Conservation (phyloP, 2,329 filamentous ascomycete species). For the Parastagonospora avenae region DNA sequence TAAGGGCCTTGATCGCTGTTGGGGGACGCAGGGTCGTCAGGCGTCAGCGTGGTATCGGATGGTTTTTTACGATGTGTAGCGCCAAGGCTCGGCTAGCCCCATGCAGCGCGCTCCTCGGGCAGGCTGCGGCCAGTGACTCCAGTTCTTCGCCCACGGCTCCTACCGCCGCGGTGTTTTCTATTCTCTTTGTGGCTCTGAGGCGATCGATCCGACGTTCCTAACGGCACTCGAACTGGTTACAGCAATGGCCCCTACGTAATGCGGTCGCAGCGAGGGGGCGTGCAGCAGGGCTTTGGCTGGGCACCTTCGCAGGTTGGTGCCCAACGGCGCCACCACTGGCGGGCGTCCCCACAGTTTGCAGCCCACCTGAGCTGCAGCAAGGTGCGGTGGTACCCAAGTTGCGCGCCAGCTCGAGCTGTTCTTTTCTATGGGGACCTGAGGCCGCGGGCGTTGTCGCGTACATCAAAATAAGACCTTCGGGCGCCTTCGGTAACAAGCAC, state of each 20-base stretch:
- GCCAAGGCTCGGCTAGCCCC: not conserved
- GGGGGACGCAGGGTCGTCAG: conserved; percentile 8
- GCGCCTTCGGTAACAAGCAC: conserved; percentile 23
- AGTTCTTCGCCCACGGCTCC: not conserved
- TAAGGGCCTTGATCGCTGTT: conserved; percentile 8
- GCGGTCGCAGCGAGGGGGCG: conserved; percentile 7
- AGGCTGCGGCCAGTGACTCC: not conserved
- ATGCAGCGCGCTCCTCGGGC: not conserved
- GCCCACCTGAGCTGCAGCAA: conserved; percentile 28
- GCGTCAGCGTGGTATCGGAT: conserved; percentile 4
- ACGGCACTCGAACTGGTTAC: not conserved
- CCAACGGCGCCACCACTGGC: conserved; percentile 33
- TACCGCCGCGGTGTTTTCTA: not conserved
- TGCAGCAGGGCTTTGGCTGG: conserved; percentile 13
- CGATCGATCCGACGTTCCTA: not conserved
- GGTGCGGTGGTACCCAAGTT: conserved; percentile 34
- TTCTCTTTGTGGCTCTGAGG: not conserved
- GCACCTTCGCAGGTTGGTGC: conserved; percentile 28
- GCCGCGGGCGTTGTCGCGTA: conserved; percentile 18
- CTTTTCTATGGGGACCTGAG: conserved; percentile 31
- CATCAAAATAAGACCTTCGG: conserved; percentile 33
- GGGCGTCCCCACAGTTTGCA: conserved; percentile 30
- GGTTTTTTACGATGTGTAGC: not conserved
- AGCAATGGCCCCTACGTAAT: conserved; percentile 1
- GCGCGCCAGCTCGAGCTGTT: conserved; percentile 27